phyloP scores from a whole-genome alignment of 176 grass and related monocot genomes.

The Aegilops tauschii region DNA sequence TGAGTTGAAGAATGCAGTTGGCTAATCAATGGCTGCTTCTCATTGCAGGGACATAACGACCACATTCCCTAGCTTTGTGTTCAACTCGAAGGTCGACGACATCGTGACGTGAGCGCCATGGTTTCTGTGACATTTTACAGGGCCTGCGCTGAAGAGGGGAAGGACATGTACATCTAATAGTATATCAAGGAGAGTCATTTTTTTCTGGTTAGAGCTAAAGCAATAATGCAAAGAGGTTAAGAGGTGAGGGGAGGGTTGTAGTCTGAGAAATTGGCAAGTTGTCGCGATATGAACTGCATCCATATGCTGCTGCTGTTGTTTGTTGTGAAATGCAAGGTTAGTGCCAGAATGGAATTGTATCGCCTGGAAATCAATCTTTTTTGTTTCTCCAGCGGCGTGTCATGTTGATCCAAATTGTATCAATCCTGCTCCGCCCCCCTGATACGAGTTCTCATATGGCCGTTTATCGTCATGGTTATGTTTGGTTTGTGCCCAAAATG shows the following conservation, averaged over 20 bases:
- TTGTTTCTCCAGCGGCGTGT: not conserved
- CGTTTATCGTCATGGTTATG: too few species aligned
- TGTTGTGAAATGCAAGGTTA: not conserved
- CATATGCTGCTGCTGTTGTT: not conserved
- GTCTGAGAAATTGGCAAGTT: not conserved
- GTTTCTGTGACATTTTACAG: not conserved
- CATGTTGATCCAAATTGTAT: not conserved
- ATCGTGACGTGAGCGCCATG: slow-evolving; percentile 33
- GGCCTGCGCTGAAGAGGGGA: too few species aligned
- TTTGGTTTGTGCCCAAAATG: too few species aligned
- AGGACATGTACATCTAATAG: not conserved
- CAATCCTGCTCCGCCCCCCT: too few species aligned
- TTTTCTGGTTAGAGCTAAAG: not conserved
- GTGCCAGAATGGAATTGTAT: not conserved
- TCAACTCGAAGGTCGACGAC: slow-evolving; percentile 87
- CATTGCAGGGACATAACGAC: slow-evolving; percentile 82
- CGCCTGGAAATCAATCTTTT: not conserved
- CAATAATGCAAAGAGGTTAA: not conserved
- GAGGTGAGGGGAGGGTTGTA: not conserved
- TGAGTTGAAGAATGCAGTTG: not conserved
- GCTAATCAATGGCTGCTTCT: not conserved
- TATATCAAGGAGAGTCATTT: not conserved
- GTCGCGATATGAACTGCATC: not conserved
- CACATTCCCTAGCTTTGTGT: slow-evolving; percentile 85
- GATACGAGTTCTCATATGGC: too few species aligned